These are phyloP conservation scores for Aspergillus sp. DNA, from an alignment of 2,329 filamentous ascomycete species.

Conservation along the genomic window DNA sequence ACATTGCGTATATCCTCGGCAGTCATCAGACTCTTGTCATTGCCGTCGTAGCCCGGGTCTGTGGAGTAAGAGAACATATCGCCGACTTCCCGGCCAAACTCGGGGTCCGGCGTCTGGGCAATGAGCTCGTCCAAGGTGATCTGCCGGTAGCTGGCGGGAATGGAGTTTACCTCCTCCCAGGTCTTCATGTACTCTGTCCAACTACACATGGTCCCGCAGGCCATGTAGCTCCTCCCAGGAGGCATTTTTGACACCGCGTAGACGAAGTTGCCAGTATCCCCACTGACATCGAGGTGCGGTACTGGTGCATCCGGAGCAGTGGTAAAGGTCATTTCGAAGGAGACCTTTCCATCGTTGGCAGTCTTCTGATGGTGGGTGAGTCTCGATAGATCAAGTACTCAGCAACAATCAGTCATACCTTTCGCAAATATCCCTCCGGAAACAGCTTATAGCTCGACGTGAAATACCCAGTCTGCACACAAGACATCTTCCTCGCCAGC, in stretches of 20 bases:
- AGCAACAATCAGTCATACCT: constrained; percentile 31
- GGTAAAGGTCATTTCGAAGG: constrained; percentile 49
- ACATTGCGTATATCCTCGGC: constrained; percentile 48
- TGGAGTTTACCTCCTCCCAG: constrained; percentile 42
- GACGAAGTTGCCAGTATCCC: constrained; percentile 49
- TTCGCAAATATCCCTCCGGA: constrained; percentile 47
- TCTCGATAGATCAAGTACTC: not conserved
- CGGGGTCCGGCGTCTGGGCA: constrained; percentile 35
- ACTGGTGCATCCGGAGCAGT: constrained; percentile 38
- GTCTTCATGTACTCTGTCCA: constrained; percentile 48
- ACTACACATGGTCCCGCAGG: constrained; percentile 46
- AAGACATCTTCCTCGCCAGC: constrained; percentile 50
- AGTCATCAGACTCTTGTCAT: constrained; percentile 39
- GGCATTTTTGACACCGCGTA: constrained; percentile 53
- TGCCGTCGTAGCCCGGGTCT: constrained; percentile 52
- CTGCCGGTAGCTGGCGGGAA: constrained; percentile 40
- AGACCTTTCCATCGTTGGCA: constrained; percentile 8
- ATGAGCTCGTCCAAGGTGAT: constrained; percentile 44
- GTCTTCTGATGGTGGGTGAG: not conserved
- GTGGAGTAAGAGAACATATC: constrained; percentile 51
- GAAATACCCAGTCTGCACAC: constrained; percentile 52
- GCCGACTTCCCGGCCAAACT: constrained; percentile 45
- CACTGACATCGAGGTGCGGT: constrained; percentile 49
- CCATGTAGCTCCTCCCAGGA: constrained; percentile 51
- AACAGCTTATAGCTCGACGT: constrained; percentile 50